Base-by-base conservation (phyloP, 2,329 filamentous ascomycete genomes). In the Capronia epimyces region DNA sequence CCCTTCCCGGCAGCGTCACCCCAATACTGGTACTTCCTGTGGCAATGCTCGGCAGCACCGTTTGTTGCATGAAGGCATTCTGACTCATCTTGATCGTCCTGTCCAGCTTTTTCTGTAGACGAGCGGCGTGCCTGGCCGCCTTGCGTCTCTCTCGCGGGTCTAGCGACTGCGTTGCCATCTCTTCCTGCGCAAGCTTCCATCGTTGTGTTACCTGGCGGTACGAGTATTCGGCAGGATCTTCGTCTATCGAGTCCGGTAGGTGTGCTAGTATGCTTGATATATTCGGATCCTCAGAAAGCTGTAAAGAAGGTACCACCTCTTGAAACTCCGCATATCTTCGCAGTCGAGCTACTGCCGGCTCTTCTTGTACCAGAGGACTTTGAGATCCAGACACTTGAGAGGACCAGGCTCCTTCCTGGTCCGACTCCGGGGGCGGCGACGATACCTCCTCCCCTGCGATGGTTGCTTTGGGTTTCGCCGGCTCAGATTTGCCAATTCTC, bases 181-280 rank as follows among this genome's bases (percentile, higher is more conserved):
- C 47, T 12, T 58, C 49, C 43, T 50, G 53, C 24, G 42, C 48
- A 13, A 56, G 27, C 18, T 50, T 53, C 9, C 56, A 29, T 41
- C 21, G 49, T 15, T 57, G 52, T 22, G 52, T 56, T 3, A 43
- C 50, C 18, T 43, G 24, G 8, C 48, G 48, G 27, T 58, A 58
- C 6, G 56, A 58, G 40, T 58, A 58, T 15, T 49, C 31, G 2
- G 44, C 49, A 21, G 56, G 56, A 25, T 56, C 49, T 24, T 53
- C 42, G 6, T 56, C 45, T 15, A 56, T 56, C 12, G 50, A 46
- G 9, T 31, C 32, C 1, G 56, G 56, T 10, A 56, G 42, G 46
- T 58, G 51, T 10, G 25, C 47, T 24, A 57, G 15, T 27, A 53
- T 46, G 21, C 40, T 40, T 20, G 48, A 46, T 40, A 49, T 51